Evolutionary conservation across 257 asterid species (phyloP).

Genomic region (Ilex aquifolium): DNA sequence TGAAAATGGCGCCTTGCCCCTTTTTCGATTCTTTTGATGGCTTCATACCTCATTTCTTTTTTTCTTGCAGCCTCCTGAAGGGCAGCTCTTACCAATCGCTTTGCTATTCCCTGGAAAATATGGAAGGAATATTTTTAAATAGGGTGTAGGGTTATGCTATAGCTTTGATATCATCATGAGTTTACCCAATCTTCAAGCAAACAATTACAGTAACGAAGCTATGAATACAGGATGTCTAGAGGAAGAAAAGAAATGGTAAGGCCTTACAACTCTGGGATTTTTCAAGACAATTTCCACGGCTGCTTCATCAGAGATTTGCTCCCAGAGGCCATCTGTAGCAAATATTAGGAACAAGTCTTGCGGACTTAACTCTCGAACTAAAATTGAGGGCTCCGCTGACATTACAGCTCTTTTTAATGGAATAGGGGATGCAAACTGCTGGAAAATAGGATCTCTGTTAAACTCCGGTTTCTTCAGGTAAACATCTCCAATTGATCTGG

Average conservation of each 20-base stretch:
- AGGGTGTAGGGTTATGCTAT: too few relatives aligned
- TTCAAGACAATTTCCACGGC: neutral
- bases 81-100: constrained; percentile 2
- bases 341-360: constrained; percentile 1
- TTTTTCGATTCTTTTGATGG: neutral
- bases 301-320: constrained; percentile 2
- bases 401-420: constrained; percentile 1
- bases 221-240: too few relatives aligned
- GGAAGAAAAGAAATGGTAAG: neutral
- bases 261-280: constrained; percentile 4
- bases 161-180: too few relatives aligned
- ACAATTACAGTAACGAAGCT: too few relatives aligned
- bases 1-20: neutral
- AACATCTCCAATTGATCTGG: constrained; percentile 4
- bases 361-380: neutral
- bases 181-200: too few relatives aligned
- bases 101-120: neutral
- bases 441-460: constrained; percentile 1
- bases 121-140: neutral
- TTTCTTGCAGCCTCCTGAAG: neutral
- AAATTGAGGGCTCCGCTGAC: neutral
- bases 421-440: neutral
- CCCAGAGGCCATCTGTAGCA: constrained; percentile 2
- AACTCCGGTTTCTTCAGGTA: constrained; percentile 2
- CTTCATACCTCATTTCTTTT: neutral